Evolutionary conservation across 805 yeast genomes (phyloP).

Genomic region (Sugiyamaella qingdaonensis): DNA sequence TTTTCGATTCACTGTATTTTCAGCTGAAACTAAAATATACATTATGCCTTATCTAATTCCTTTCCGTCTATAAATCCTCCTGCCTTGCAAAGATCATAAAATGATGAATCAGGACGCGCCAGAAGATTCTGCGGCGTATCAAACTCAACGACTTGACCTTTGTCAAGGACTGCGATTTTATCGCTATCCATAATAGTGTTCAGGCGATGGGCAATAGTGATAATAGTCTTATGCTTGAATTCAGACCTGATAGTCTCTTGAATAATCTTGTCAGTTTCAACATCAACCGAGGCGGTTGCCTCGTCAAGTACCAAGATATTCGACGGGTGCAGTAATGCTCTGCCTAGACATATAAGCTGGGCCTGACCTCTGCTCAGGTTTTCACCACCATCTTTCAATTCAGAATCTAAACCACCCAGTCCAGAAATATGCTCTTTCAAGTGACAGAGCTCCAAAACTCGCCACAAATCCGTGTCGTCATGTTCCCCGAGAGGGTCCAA

Average conservation of each 20-base stretch:
- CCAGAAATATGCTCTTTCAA: conserved; percentile 46
- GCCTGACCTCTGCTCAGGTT: conserved; percentile 77
- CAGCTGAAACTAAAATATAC: no score
- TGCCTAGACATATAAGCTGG: conserved; percentile 69
- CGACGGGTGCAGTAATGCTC: conserved; percentile 65
- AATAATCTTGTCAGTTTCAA: conserved; percentile 66
- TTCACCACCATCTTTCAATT: conserved; percentile 62
- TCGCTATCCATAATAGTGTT: conserved; percentile 78
- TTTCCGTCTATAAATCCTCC: conserved; percentile 52
- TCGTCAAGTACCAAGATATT: conserved; percentile 71
- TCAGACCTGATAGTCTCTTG: conserved; percentile 67
- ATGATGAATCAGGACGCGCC: conserved; percentile 59
- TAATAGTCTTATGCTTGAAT: conserved; percentile 63
- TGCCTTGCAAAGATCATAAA: conserved; percentile 72
- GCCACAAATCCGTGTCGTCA: conserved; percentile 52
- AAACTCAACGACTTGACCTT: conserved; percentile 64
- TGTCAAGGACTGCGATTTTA: conserved; percentile 60
- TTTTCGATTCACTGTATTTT: no score
- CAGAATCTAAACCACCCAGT: conserved; percentile 47
- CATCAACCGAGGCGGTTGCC: conserved; percentile 75
- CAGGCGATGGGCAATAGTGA: conserved; percentile 78
- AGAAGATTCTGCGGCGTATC: conserved; percentile 63
- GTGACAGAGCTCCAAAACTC: conserved; percentile 48
- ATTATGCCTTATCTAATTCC: neutral
- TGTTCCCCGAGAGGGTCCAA: conserved; percentile 55